These are phyloP conservation scores for Rhizopus delemar DNA, from an alignment of 371 early-diverging fungal genomes.

Conservation along the genomic window DNA sequence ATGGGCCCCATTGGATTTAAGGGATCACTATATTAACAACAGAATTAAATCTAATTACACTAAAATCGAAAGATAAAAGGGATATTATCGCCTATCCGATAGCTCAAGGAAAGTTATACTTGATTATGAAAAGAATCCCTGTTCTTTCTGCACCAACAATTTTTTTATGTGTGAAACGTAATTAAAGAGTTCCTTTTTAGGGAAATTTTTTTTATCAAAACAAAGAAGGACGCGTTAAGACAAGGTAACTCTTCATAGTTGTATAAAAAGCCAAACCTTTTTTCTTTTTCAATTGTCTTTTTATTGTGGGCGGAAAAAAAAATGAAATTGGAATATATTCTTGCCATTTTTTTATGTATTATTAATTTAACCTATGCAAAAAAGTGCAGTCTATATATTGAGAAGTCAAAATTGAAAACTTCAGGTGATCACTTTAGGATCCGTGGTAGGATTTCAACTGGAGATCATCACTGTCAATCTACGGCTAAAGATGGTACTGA, in stretches of 20 bases:
- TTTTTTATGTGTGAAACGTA: not conserved
- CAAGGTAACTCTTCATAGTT: not conserved
- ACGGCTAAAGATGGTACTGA: not conserved
- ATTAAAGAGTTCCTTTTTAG: not conserved
- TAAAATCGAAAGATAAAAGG: not conserved
- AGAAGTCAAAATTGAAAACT: constrained; percentile 16
- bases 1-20: not conserved
- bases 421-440: constrained; percentile 19
- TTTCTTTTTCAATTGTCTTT: not conserved
- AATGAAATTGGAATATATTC: constrained; percentile 12
- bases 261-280: not conserved
- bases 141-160: no score
- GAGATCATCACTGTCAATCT: constrained; percentile 15
- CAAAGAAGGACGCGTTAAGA: no score
- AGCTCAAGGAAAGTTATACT: not conserved
- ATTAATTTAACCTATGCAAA: constrained; percentile 11
- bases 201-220: no score
- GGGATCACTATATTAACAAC: not conserved
- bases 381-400: constrained; percentile 12
- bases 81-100: not conserved
- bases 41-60: no score
- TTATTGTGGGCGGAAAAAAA: not conserved
- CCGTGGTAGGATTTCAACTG: constrained; percentile 14
- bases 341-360: constrained; percentile 11
- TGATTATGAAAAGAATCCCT: no score